Evolutionary conservation across 352 stramenopile genomes (phyloP), one percentile per base, ranked within the genome.

Genomic region (Phytophthora tentaculata): DNA sequence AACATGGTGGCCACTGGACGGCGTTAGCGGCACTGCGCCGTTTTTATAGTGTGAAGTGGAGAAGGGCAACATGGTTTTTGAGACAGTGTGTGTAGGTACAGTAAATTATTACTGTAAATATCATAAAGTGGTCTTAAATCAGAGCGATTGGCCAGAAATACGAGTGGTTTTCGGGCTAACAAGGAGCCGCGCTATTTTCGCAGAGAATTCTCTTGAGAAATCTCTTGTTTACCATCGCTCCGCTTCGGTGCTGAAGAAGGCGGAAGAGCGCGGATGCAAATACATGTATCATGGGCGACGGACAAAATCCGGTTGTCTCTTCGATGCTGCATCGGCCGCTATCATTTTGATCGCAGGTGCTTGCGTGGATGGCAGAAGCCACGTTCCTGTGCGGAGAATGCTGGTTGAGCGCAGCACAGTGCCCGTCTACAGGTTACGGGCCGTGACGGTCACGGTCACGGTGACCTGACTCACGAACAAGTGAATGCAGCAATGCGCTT

Each of bases 1-100:
- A 86, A 84, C 79, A 86, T 86, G 26, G 26, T 39, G 16, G 1
- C 44, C 2, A 50, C 19, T 24, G 19, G 44, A 9, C 8, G 16
- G 12, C n/a, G 44, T n/a, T 50, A 7, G 44, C 29, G 44, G 19
- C 16, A 49, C 20, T 39, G 22, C 45, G 53, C 13, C 32, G 35
- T 54, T 72, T 64, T 43, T 61, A 62, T 54, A 58, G 37, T 69
- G 61, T 69, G 61, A 39, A 39, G 32, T 9, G 26, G 6, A 57
- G 28, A 43, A 39, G 32, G n/a, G 17, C 13, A 47, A 47, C n/a
- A 47, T 32, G 20, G 28, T 4, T 37, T 14, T 48, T 63, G 62
- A 64, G 53, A 69, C 55, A 69, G 24, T 26, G 43, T 43, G 49
- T 48, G 22, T 61, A 41, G 41, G 24, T 44, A 32, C 8, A n/a